These are phyloP conservation scores for Isabelozyma gotoi DNA, from an alignment of 805 yeast species.

Conservation along the genomic window DNA sequence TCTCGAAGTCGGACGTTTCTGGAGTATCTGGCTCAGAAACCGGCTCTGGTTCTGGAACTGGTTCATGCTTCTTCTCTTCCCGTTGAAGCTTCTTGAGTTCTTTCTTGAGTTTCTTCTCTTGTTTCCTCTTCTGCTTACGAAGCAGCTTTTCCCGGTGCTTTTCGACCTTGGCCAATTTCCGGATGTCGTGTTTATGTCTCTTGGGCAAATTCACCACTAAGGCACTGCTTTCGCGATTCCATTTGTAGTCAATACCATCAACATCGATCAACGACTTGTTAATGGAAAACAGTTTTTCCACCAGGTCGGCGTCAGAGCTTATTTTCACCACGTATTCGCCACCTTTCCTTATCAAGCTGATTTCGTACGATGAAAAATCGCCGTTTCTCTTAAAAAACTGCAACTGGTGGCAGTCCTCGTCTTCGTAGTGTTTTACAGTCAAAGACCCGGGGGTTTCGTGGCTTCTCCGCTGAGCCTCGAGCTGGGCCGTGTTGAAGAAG, in stretches of 20 bases:
- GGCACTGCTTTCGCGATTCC: constrained; percentile 25
- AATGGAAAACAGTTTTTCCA: constrained; percentile 19
- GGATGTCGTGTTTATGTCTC: constrained; percentile 6
- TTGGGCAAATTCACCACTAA: constrained; percentile 39
- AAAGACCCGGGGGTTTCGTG: constrained; percentile 8
- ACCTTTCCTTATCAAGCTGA: constrained; percentile 14
- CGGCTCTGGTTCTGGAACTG: background rate
- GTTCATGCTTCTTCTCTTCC: background rate
- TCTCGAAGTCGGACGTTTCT: constrained; percentile 1
- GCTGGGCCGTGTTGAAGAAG: background rate
- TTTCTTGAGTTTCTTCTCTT: background rate
- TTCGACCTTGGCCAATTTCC: background rate
- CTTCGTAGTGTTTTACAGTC: constrained; percentile 21
- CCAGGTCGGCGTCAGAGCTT: constrained; percentile 14
- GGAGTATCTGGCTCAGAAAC: background rate
- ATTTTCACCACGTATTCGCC: constrained; percentile 12
- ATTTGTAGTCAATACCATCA: constrained; percentile 33
- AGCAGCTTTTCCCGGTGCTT: background rate
- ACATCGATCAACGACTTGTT: constrained; percentile 25
- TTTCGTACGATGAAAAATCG: constrained; percentile 19
- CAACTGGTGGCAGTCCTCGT: constrained; percentile 21
- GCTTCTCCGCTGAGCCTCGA: background rate
- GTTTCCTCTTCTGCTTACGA: constrained; percentile 6
- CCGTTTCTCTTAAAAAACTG: constrained; percentile 23
- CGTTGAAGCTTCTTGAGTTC: constrained; percentile 2